Conservation (phyloP, 192 early-diverging fungal genomes). For the Coemansia sp. region DNA sequence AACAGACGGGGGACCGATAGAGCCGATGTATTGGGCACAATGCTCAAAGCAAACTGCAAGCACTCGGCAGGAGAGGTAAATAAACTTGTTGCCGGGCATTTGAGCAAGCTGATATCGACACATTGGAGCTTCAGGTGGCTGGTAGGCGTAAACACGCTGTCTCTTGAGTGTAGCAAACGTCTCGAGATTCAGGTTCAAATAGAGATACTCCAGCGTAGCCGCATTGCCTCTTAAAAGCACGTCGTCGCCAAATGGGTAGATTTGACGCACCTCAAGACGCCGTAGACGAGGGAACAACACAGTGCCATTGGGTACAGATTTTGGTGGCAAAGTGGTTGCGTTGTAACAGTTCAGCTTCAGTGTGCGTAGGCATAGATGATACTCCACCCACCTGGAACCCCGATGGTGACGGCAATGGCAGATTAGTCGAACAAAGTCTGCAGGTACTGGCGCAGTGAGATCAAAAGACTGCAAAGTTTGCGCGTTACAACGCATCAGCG, state of each 20-base stretch:
- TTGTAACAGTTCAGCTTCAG: not conserved
- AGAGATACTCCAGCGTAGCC: not conserved
- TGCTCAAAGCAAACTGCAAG: not conserved
- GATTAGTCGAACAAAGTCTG: not conserved
- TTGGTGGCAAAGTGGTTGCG: no score
- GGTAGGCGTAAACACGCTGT: not conserved
- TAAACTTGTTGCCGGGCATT: not conserved
- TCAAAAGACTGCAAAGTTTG: not conserved
- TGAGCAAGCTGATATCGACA: not conserved
- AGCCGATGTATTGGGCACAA: not conserved
- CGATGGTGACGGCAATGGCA: no score
- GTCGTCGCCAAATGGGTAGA: not conserved
- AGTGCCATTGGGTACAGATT: not conserved
- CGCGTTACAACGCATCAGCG: not conserved
- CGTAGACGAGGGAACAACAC: not conserved
- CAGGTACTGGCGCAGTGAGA: not conserved
- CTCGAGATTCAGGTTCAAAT: not conserved
- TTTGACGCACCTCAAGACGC: not conserved
- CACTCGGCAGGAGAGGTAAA: not conserved
- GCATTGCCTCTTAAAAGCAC: not conserved
- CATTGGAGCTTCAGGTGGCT: not conserved
- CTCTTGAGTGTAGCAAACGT: not conserved
- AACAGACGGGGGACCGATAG: not conserved
- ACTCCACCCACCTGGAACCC: not conserved
- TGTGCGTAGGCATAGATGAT: not conserved